Conservation (phyloP, 257 asterid genomes). For the Penstemon newberryi region DNA sequence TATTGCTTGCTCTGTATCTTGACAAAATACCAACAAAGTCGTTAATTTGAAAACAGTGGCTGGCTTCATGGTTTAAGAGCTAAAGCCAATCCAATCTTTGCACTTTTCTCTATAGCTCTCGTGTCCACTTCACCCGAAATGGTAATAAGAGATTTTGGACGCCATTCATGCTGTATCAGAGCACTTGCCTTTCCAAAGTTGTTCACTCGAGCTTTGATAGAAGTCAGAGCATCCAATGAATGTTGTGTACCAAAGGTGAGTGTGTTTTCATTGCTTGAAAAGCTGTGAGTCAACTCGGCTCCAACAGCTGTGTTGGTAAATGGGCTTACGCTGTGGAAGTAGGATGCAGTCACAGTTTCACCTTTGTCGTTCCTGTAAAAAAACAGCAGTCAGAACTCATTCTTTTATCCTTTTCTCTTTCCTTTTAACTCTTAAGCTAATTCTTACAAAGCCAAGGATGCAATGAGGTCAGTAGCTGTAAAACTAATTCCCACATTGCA, state of each 20-base stretch:
- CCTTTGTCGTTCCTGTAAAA: constrained; percentile 77
- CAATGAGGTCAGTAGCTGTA: constrained; percentile 69
- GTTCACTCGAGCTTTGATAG: constrained; percentile 81
- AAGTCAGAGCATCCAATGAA: constrained; percentile 69
- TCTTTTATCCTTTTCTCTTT: neutral
- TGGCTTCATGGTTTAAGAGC: constrained; percentile 81
- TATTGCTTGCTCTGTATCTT: constrained; percentile 32
- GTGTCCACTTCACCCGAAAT: constrained; percentile 98
- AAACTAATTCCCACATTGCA: constrained; percentile 74
- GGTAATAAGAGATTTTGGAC: constrained; percentile 85
- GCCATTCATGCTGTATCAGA: constrained; percentile 89
- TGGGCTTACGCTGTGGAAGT: constrained; percentile 77
- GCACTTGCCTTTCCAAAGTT: constrained; percentile 86
- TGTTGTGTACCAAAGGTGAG: constrained; percentile 89
- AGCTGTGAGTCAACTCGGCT: constrained; percentile 89
- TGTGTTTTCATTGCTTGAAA: constrained; percentile 78
- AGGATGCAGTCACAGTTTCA: constrained; percentile 72
- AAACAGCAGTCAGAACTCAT: constrained; percentile 1
- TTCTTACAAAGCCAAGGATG: constrained; percentile 81
- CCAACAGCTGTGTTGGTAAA: constrained; percentile 85
- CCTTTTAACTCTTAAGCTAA: neutral
- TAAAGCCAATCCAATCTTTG: constrained; percentile 82
- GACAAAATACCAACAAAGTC: constrained; percentile 14
- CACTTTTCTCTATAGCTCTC: constrained; percentile 85
- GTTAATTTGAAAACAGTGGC: neutral